Conservation (phyloP, 495 filamentous ascomycete species). For the Venustampulla echinocandica region DNA sequence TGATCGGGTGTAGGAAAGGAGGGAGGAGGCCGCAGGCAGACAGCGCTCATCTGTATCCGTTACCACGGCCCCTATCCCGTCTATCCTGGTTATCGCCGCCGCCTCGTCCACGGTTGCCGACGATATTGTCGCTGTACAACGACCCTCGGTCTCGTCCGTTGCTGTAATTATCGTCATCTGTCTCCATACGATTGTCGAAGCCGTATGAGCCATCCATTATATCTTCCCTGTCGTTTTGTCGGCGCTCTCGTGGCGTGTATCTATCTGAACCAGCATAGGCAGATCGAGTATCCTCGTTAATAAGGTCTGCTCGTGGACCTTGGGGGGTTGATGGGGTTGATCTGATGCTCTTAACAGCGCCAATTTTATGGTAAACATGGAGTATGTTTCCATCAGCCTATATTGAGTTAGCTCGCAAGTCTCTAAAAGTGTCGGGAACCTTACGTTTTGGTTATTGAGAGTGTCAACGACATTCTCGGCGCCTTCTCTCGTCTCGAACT, state of each 20-base stretch:
- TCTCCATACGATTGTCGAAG: slow-evolving; percentile 49
- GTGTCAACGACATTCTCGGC: slow-evolving; percentile 74
- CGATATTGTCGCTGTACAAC: slow-evolving; percentile 37
- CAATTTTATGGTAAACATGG: slow-evolving; percentile 60
- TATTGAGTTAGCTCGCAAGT: slow-evolving; percentile 18
- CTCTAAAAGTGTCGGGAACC: slow-evolving; percentile 13
- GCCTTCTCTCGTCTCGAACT: slow-evolving; percentile 65
- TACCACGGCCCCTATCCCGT: slow-evolving; percentile 7
- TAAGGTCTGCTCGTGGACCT: slow-evolving; percentile 24
- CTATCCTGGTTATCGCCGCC: slow-evolving; percentile 24
- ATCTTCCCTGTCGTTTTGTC: slow-evolving; percentile 39
- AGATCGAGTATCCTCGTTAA: slow-evolving; percentile 7
- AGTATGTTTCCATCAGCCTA: slow-evolving; percentile 84
- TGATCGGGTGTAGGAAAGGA: no score
- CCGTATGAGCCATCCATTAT: slow-evolving; percentile 55
- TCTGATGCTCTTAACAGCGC: slow-evolving; percentile 23
- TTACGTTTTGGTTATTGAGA: slow-evolving; percentile 81
- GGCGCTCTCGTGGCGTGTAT: slow-evolving; percentile 40
- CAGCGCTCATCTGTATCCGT: slow-evolving; percentile 30
- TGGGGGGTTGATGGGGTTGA: slow-evolving; percentile 25
- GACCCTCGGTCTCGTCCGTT: slow-evolving; percentile 20
- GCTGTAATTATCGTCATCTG: slow-evolving; percentile 24
- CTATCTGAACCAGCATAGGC: slow-evolving; percentile 11
- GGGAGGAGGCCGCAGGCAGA: no score
- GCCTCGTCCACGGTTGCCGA: slow-evolving; percentile 28